Percentiles rank a stretch among this genome's conserved stretches.
Conservation (phyloP, 2,329 filamentous ascomycete genomes). For the Neopestalotiopsis clavispora region DNA sequence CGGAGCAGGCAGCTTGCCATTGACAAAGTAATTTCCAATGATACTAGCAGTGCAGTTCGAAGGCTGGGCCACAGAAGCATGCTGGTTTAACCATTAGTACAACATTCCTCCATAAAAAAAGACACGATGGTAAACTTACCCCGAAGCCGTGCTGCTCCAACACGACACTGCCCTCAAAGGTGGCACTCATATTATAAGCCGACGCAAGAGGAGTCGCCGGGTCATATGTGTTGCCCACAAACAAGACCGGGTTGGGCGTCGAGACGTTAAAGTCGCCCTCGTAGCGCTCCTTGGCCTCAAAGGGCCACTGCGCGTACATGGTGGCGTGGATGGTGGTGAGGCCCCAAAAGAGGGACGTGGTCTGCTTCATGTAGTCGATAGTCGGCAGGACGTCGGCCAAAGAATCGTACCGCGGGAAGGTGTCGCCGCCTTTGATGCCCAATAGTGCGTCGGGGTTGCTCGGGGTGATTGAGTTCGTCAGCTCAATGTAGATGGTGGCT, state of each 20-base stretch:
- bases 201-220: slow-evolving; percentile 35
- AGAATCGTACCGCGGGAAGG: slow-evolving; percentile 4
- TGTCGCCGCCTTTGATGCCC: slow-evolving; percentile 24
- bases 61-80: not conserved
- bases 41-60: slow-evolving; percentile 1
- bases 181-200: slow-evolving; percentile 32
- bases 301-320: slow-evolving; percentile 34
- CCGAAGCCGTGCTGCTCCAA: slow-evolving; percentile 32
- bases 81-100: not conserved
- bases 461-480: not conserved
- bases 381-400: slow-evolving; percentile 17
- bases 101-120: not conserved
- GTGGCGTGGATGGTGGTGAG: slow-evolving; percentile 21
- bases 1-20: slow-evolving; percentile 12
- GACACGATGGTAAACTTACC: slow-evolving; percentile 18
- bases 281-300: slow-evolving; percentile 31
- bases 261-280: slow-evolving; percentile 27
- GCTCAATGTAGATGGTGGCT: not conserved
- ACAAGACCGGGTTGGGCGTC: slow-evolving; percentile 32
- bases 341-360: slow-evolving; percentile 27
- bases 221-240: slow-evolving; percentile 36
- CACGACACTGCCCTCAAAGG: slow-evolving; percentile 33
- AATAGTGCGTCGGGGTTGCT: not conserved
- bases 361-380: slow-evolving; percentile 19
- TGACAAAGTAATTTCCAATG: slow-evolving; percentile 8